phyloP scores from a whole-genome alignment of 805 yeast species.

The Maudiozyma serrabonitensis region DNA sequence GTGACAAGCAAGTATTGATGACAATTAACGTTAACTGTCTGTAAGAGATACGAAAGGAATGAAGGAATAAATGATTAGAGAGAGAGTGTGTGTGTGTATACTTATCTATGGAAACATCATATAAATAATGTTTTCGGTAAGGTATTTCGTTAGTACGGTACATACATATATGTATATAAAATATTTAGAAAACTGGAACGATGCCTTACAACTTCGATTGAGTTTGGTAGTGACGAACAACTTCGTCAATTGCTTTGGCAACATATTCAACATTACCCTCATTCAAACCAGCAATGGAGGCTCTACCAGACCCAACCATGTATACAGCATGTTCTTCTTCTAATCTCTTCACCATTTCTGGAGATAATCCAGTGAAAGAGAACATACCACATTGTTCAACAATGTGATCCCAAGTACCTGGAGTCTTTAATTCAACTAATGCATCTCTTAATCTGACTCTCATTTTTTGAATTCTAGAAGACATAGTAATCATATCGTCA shows the following conservation, averaged over 20 bases:
- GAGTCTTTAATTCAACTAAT: conserved; percentile 58
- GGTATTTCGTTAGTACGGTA: background rate
- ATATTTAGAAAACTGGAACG: background rate
- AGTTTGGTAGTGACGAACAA: conserved; percentile 39
- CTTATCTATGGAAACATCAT: too few relatives aligned
- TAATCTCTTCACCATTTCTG: conserved; percentile 67
- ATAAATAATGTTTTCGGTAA: too few relatives aligned
- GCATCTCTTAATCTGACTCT: conserved; percentile 55
- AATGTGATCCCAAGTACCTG: conserved; percentile 90
- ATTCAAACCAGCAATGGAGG: conserved; percentile 89
- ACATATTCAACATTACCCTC: conserved; percentile 66
- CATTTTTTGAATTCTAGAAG: conserved; percentile 72
- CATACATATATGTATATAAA: background rate
- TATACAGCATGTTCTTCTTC: conserved; percentile 76
- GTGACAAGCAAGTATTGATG: too few relatives aligned
- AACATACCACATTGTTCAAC: conserved; percentile 92
- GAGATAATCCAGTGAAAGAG: conserved; percentile 79
- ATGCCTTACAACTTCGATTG: conserved; percentile 19
- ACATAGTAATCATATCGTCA: conserved; percentile 75
- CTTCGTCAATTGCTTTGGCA: conserved; percentile 75
- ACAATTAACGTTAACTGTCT: too few relatives aligned
- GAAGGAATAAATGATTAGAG: too few relatives aligned
- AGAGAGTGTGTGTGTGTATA: too few relatives aligned
- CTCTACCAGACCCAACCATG: conserved; percentile 75
- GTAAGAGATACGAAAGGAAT: too few relatives aligned